A percentile compares a stretch with the other conserved stretches of the same genome.
phyloP scores from a whole-genome alignment of 106 monocot genomes.

The Posidonia australis region DNA sequence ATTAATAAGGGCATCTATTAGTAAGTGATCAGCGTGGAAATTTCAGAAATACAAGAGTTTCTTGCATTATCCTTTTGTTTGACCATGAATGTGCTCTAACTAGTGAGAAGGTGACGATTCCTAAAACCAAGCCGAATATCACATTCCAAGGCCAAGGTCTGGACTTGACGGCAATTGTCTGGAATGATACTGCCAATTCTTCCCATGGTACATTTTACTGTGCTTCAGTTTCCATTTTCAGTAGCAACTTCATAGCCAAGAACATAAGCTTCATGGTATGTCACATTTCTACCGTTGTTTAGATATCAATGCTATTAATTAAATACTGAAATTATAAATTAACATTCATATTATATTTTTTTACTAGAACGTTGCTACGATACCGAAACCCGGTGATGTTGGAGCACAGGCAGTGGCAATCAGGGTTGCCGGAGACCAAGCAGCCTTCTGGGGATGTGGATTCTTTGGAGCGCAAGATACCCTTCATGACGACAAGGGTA shows the following conservation, averaged over 20 bases:
- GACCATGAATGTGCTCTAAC: constrained; percentile 1
- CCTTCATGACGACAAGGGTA: constrained; percentile 73
- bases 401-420: constrained; percentile 82
- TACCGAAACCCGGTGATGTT: constrained; percentile 61
- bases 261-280: constrained; percentile 97
- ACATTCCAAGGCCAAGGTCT: constrained; percentile 88
- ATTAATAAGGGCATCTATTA: constrained; percentile 82
- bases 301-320: too few species aligned
- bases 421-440: constrained; percentile 53
- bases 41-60: too few species aligned
- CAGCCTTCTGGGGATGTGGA: constrained; percentile 93
- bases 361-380: constrained; percentile 71
- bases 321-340: too few species aligned
- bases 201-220: constrained; percentile 70
- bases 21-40: constrained; percentile 45
- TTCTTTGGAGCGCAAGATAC: constrained; percentile 92
- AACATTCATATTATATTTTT: too few species aligned
- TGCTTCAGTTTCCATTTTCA: constrained; percentile 46
- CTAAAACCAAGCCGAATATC: constrained; percentile 52
- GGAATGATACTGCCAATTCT: constrained; percentile 90
- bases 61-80: too few species aligned
- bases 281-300: background rate
- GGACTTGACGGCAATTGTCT: constrained; percentile 47
- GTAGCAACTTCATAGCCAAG: constrained; percentile 54
- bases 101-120: constrained; percentile 67